A percentile compares a stretch with the other conserved stretches of the same genome.
phyloP scores from a whole-genome alignment of 1,284 basidiomycete species.

The Tilletiaria anomala region DNA sequence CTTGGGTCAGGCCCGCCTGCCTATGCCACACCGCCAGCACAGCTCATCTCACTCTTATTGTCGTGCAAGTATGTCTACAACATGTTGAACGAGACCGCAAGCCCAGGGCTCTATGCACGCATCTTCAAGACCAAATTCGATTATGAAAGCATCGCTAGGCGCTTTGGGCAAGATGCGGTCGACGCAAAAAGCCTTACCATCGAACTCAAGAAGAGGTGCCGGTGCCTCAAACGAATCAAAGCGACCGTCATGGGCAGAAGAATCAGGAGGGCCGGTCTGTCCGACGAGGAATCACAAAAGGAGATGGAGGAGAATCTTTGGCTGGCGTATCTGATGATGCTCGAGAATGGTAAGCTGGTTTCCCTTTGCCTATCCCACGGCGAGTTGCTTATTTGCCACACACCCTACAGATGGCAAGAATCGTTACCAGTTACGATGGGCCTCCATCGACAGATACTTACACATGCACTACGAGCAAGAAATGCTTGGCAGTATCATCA shows the following conservation, averaged over 20 bases:
- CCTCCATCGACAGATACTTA: conserved; percentile 17
- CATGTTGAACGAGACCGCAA: conserved; percentile 14
- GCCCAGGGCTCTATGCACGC: conserved; percentile 25
- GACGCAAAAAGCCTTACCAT: conserved; percentile 11
- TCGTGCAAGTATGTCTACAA: conserved; percentile 15
- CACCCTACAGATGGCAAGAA: too few species aligned
- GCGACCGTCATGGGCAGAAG: conserved; percentile 3
- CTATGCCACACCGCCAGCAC: too few species aligned
- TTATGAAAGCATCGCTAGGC: conserved; percentile 16
- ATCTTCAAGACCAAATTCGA: conserved; percentile 32
- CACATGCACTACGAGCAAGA: conserved; percentile 31
- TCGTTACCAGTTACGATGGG: conserved; percentile 16
- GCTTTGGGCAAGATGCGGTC: conserved; percentile 17
- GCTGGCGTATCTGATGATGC: conserved; percentile 26
- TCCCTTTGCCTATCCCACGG: too few species aligned
- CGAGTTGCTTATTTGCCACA: too few species aligned
- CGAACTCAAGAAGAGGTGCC: conserved; percentile 20
- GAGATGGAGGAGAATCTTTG: conserved; percentile 25
- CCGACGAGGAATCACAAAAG: conserved; percentile 2
- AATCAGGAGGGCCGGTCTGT: conserved; percentile 1
- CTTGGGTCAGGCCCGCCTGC: too few species aligned
- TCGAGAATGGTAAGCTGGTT: too few species aligned
- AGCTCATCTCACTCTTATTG: conserved; percentile 17
- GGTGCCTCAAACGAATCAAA: conserved; percentile 21
- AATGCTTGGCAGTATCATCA: conserved; percentile 37